Conservation (phyloP, 306 rosid species). For the Castanea sativa region DNA sequence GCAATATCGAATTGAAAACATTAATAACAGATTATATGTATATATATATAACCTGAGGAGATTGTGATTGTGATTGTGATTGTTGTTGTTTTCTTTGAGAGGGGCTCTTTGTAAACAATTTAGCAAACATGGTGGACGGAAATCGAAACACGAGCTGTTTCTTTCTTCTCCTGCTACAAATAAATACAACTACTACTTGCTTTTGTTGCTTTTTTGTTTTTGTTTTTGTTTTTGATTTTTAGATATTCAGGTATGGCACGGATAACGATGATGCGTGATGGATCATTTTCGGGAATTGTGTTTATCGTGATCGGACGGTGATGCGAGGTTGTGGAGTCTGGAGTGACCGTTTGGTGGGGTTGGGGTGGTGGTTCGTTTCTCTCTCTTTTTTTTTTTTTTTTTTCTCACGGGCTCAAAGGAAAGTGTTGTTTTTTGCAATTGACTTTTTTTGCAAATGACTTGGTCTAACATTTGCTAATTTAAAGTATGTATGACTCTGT, state of each 20-base stretch:
- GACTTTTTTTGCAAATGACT: too few relatives aligned
- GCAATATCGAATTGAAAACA: not conserved
- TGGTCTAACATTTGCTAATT: too few relatives aligned
- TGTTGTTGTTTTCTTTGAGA: too few relatives aligned
- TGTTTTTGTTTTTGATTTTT: conserved; percentile 26
- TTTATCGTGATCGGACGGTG: conserved; percentile 22
- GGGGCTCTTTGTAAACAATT: conserved; percentile 41
- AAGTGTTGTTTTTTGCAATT: too few relatives aligned
- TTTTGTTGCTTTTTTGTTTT: conserved; percentile 20
- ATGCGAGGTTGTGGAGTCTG: conserved; percentile 16
- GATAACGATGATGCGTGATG: conserved; percentile 18
- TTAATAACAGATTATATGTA: not conserved
- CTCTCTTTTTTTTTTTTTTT: too few relatives aligned
- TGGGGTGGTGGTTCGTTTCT: not conserved
- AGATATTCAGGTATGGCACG: conserved; percentile 31
- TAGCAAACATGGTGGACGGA: conserved; percentile 56
- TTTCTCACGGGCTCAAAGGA: too few relatives aligned
- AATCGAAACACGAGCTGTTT: conserved; percentile 14
- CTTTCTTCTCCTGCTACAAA: conserved; percentile 13
- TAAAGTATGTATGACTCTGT: too few relatives aligned
- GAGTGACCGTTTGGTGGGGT: conserved; percentile 22
- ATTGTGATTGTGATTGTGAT: conserved; percentile 1
- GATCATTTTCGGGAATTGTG: not conserved
- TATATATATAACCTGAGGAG: conserved; percentile 35
- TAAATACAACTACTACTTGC: not conserved